Evolutionary conservation across 2,329 filamentous ascomycete genomes (phyloP).

Genomic region (Aspergillus sp.): DNA sequence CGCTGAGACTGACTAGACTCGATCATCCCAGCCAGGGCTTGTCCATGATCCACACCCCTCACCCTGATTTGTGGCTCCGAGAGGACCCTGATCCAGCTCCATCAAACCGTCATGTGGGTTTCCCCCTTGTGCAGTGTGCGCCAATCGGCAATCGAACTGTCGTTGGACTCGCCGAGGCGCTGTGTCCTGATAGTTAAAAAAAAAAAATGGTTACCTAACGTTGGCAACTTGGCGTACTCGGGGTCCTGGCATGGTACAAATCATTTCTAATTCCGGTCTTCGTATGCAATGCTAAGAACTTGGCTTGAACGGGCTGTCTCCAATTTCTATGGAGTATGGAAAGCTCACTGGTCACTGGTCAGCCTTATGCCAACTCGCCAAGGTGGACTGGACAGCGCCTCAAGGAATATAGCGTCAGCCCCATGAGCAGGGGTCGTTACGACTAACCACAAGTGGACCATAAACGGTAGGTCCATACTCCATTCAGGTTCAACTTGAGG

Average conservation of each 20-base stretch:
- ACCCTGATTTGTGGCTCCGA: background rate
- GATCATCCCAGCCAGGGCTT: background rate
- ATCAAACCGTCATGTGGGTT: background rate
- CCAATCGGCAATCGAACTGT: slow-evolving; percentile 2
- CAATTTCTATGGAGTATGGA: background rate
- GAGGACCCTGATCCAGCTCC: slow-evolving; percentile 2
- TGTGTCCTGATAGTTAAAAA: background rate
- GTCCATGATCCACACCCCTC: background rate
- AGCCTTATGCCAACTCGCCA: slow-evolving; percentile 9
- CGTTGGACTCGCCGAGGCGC: background rate
- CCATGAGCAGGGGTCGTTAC: background rate
- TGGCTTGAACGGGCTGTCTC: background rate
- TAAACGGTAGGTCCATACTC: background rate
- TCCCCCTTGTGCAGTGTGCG: background rate
- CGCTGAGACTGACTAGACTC: background rate
- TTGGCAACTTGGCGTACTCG: background rate
- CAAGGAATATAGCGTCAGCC: background rate
- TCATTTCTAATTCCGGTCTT: background rate
- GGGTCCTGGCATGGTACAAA: background rate
- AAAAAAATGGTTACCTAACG: slow-evolving; percentile 4
- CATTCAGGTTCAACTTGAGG: background rate
- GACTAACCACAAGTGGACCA: slow-evolving; percentile 2
- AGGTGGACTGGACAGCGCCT: slow-evolving; percentile 1
- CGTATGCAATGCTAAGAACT: background rate
- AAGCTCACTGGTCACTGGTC: background rate